Base-by-base conservation (phyloP, 306 rosid species). In the Pterocarpus santalinus region DNA sequence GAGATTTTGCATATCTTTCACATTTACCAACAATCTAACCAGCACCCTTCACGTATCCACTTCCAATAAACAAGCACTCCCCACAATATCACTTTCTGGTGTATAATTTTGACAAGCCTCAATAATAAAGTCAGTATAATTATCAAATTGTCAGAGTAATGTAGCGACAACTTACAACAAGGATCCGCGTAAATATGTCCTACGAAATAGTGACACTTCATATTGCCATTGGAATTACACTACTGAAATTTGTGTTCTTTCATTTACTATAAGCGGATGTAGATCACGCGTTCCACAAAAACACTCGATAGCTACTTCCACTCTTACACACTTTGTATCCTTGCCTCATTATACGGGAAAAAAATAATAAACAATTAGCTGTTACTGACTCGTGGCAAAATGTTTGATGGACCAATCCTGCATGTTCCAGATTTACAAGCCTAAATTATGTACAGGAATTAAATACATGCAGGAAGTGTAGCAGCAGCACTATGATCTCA, bases 371-470 rank as follows among this genome's bases (percentile, higher is more conserved):
- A 47, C 77, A 74, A 74, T 57, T 77, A 70, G 47, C 81, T 81
- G 69, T 56, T 80, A 72, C 56, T 70, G 78, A 77, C 72, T 63
- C 69, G 85, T 44, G 53, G 35, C 64, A 79, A 78, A 78, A 83
- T 65, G 83, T 75, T 65, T 67, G 84, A 64, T 56, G 68, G 55
- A 75, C 70, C 64, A 88, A 75, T 38, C 85, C 83, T 73, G 32
- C 86, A 81, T 68, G 51, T 65, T 72, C 84, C 83, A 52, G 76
- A 88, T 89, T 79, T 84, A 85, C 94, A 91, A 76, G 62, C 88
- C 90, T 82, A 84, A 72, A 61, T 68, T 88, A 91, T 93, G 66
- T 85, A 91, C 94, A 91, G 56, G 75, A 76, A 80, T 72, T 71
- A 57, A 67, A 70, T 64, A 84, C 77, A 66, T 52, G 80, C 73